These are phyloP conservation scores for Skeletonema marinoi DNA, from an alignment of 108 stramenopile genomes.

Conservation along the genomic window DNA sequence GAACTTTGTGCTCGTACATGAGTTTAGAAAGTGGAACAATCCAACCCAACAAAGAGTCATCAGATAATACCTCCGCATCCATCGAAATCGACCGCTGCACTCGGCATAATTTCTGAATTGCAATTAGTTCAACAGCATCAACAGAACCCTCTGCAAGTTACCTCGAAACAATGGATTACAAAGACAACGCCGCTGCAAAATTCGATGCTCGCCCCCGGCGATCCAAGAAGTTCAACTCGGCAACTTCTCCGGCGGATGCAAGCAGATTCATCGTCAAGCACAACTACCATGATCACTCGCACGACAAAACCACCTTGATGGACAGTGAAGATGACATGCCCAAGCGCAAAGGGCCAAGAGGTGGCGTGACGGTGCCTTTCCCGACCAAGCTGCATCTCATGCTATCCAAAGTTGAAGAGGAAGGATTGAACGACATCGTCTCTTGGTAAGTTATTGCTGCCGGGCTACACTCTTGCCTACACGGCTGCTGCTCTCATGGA, in stretches of 20 bases:
- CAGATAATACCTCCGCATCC: too few species aligned
- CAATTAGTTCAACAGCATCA: background rate
- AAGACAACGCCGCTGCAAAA: background rate
- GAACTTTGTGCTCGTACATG: background rate
- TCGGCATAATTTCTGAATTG: background rate
- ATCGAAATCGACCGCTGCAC: background rate
- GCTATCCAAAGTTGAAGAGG: constrained; percentile 58
- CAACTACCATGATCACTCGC: constrained; percentile 35
- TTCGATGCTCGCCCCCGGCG: background rate
- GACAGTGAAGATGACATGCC: background rate
- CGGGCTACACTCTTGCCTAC: too few species aligned
- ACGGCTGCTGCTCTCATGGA: too few species aligned
- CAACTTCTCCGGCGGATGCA: background rate
- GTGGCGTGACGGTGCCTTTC: constrained; percentile 65
- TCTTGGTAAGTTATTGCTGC: constrained; percentile 53
- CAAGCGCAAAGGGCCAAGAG: constrained; percentile 45
- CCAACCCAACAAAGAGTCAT: too few species aligned
- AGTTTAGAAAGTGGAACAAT: too few species aligned
- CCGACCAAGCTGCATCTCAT: constrained; percentile 71
- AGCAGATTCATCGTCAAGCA: constrained; percentile 20
- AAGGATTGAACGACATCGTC: constrained; percentile 56
- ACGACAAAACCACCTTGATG: background rate
- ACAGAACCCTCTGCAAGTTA: background rate
- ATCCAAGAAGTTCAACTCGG: background rate
- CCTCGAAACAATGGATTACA: background rate